phyloP scores from a whole-genome alignment of 2,329 filamentous ascomycete genomes.

The Botryotinia calthae region DNA sequence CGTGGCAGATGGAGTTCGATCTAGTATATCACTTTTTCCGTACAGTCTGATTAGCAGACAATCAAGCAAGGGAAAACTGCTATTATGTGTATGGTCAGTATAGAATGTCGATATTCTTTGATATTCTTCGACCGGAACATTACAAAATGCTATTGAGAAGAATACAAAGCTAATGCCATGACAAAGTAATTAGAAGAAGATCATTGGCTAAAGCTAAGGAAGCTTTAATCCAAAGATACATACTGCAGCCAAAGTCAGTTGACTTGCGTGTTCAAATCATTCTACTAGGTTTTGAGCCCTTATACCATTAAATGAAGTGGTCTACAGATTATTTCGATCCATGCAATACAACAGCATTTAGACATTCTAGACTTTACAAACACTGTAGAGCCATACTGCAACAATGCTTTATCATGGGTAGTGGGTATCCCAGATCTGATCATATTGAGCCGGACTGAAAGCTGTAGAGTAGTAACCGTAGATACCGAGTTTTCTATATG shows the following conservation, averaged over 20 bases:
- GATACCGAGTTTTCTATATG: background rate
- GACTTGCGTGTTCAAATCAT: rapidly evolving
- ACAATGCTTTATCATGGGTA: background rate
- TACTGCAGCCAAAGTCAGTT: background rate
- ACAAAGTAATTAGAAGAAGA: rapidly evolving
- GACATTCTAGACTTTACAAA: too few relatives aligned
- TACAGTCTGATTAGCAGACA: too few relatives aligned
- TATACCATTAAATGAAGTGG: rapidly evolving
- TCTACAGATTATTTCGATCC: rapidly evolving
- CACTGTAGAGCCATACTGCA: background rate
- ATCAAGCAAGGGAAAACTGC: too few relatives aligned
- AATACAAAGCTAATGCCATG: background rate
- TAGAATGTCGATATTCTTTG: background rate
- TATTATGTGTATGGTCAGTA: background rate
- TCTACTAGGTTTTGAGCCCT: background rate
- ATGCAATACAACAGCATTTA: rapidly evolving
- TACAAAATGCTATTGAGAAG: background rate
- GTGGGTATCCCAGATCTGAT: too few relatives aligned
- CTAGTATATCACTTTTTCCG: too few relatives aligned
- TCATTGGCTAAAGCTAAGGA: background rate
- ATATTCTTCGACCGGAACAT: background rate
- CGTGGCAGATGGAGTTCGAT: too few relatives aligned
- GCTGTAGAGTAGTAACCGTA: background rate
- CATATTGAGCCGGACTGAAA: background rate
- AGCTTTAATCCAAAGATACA: background rate